Base-by-base conservation (phyloP, 2,329 filamentous ascomycete species). In the Aureobasidium musti region DNA sequence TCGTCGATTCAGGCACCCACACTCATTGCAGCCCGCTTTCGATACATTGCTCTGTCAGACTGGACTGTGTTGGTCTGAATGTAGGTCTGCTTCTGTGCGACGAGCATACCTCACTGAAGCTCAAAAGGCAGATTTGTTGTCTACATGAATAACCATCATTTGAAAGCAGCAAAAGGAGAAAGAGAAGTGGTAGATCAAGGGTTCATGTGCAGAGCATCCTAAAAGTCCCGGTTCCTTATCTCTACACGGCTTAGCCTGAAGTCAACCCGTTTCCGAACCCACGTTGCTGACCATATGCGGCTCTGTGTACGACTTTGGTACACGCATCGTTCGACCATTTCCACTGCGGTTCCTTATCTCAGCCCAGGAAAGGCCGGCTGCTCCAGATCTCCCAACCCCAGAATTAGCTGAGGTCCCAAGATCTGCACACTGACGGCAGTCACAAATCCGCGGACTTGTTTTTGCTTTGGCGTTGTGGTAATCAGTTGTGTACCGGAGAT, bases 401-500 rank as follows among this genome's bases (percentile, higher is more conserved):
- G 56, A 54, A 54, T 49, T 28, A 54, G 57, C 39, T 59, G 45
- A 49, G 43, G 28, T 19, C 57, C 37, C 45, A 67, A 47, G 66
- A 67, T 67, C 59, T 63, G 52, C 66, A 56, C 59, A 8, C 30
- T 49, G 57, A 49, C 43, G 43, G 35, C 26, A 43, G 33, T 28
- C 41, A 61, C 41, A 54, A 30, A 66, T 66, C 66, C 66, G 66
- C 66, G 66, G 66, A 67, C 66, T 67, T 67, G 43, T 41, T 64
- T 67, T 67, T 67, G 59, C 59, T 57, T 50, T 63, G 59, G 59
- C 66, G 66, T 67, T 64, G 53, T 57, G 66, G 60, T 53, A 52
- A 67, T 53, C 49, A 45, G 57, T 35, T 43, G 35, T 54, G 41
- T 26, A 47, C 66, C 66, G 66, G 66, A 67, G 66, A 67, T 63